phyloP scores from a whole-genome alignment of 106 monocot species.

The Dendrobium chrysotoxum region DNA sequence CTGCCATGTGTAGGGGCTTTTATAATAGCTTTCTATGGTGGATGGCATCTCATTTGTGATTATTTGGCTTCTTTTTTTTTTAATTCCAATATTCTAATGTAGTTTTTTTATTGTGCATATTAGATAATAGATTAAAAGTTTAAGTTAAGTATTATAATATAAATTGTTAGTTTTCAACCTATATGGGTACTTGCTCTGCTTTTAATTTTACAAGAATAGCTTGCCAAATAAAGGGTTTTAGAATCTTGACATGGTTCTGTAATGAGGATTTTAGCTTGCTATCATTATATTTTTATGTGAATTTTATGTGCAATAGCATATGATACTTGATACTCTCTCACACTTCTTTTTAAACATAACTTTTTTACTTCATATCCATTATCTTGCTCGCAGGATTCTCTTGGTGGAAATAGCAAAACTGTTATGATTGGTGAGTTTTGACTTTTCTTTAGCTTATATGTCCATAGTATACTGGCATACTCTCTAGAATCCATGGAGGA shows the following conservation, averaged over 20 bases:
- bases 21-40: background rate
- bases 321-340: background rate
- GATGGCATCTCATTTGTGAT: background rate
- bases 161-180: background rate
- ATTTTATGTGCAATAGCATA: background rate
- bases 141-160: background rate
- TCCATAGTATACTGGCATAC: background rate
- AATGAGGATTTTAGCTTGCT: background rate
- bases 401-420: slow-evolving; percentile 98
- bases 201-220: background rate
- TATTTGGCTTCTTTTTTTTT: background rate
- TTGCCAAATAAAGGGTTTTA: background rate
- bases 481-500: background rate
- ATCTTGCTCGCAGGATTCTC: slow-evolving; percentile 65
- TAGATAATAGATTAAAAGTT: background rate
- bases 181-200: background rate
- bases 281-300: background rate
- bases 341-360: background rate
- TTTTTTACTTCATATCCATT: background rate
- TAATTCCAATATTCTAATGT: background rate
- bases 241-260: background rate
- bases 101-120: background rate
- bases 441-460: background rate
- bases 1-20: background rate
- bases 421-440: slow-evolving; percentile 76